phyloP scores from a whole-genome alignment of 2,329 filamentous ascomycete species.

The Ascosphaera apis region DNA sequence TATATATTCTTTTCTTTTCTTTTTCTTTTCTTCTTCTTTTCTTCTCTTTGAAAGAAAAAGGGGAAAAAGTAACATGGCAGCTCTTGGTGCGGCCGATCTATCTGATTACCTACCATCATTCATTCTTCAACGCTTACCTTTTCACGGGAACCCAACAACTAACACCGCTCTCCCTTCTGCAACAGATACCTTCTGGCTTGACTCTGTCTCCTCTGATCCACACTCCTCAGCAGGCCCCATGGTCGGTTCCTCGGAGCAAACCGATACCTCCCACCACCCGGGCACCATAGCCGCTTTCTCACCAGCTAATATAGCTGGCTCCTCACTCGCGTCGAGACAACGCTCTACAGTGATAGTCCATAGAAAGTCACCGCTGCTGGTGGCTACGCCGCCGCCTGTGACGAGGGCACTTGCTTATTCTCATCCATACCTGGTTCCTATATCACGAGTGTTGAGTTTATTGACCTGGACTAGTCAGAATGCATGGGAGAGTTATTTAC shows the following conservation, averaged over 20 bases:
- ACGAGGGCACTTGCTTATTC: constrained; percentile 88
- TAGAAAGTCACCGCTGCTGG: constrained; percentile 80
- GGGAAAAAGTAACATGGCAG: too few species aligned
- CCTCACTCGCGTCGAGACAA: constrained; percentile 45
- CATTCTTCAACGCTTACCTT: background rate
- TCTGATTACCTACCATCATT: background rate
- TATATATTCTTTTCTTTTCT: too few species aligned
- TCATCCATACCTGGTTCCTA: constrained; percentile 72
- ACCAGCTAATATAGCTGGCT: constrained; percentile 50
- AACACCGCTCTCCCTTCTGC: constrained; percentile 4
- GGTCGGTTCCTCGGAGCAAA: constrained; percentile 16
- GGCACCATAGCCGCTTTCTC: constrained; percentile 82
- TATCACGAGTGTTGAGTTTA: constrained; percentile 67
- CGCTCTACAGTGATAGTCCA: constrained; percentile 85
- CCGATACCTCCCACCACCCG: constrained; percentile 23
- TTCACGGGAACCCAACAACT: background rate
- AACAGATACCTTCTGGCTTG: constrained; percentile 29
- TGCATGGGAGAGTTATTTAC: constrained; percentile 87
- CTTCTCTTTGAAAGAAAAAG: too few species aligned
- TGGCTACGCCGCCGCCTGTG: constrained; percentile 83
- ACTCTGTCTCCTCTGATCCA: constrained; percentile 27
- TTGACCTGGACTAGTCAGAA: constrained; percentile 87
- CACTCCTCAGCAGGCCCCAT: constrained; percentile 15
- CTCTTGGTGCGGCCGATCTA: constrained; percentile 18
- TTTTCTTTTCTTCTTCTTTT: too few species aligned